Percentiles rank a stretch among this genome's conserved stretches.
phyloP scores from a whole-genome alignment of 1,139 yeast genomes.

The Nadsonia commutata region DNA sequence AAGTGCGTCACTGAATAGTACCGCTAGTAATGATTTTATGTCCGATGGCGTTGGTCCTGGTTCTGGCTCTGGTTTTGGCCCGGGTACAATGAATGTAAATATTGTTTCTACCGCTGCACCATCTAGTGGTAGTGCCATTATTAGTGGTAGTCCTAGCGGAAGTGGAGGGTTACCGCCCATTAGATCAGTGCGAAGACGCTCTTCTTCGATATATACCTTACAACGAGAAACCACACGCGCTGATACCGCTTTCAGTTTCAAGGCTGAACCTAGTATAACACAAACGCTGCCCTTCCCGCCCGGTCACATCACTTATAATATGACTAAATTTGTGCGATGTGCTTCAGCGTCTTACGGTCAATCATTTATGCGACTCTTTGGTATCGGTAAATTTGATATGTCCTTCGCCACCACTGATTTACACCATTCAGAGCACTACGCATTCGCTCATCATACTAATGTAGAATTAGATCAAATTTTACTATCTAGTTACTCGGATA shows the following conservation, averaged over 20 bases:
- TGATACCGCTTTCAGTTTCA: not conserved
- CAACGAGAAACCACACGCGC: slow-evolving; percentile 6
- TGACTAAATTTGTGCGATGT: slow-evolving; percentile 21
- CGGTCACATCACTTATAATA: slow-evolving; percentile 17
- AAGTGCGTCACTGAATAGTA: no score
- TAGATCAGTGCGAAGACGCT: slow-evolving; percentile 2
- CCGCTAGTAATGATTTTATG: no score
- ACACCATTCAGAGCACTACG: slow-evolving; percentile 21
- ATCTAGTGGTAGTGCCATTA: no score
- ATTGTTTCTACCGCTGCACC: no score
- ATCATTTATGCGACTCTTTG: slow-evolving; percentile 22
- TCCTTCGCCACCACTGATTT: slow-evolving; percentile 13
- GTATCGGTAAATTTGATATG: slow-evolving; percentile 15
- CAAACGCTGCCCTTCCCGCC: slow-evolving; percentile 13
- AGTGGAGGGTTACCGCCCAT: no score
- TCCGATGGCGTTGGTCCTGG: no score
- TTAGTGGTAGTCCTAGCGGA: no score
- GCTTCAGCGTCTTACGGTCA: slow-evolving; percentile 26
- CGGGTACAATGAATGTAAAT: no score
- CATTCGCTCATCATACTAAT: slow-evolving; percentile 22
- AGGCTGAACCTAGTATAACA: not conserved
- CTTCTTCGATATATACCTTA: slow-evolving; percentile 9
- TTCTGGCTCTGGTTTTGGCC: no score
- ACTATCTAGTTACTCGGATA: slow-evolving; percentile 19
- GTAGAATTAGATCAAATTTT: slow-evolving; percentile 20